These are phyloP conservation scores for Fomitopsis serialis DNA, from an alignment of 768 basidiomycete species.

Conservation along the genomic window DNA sequence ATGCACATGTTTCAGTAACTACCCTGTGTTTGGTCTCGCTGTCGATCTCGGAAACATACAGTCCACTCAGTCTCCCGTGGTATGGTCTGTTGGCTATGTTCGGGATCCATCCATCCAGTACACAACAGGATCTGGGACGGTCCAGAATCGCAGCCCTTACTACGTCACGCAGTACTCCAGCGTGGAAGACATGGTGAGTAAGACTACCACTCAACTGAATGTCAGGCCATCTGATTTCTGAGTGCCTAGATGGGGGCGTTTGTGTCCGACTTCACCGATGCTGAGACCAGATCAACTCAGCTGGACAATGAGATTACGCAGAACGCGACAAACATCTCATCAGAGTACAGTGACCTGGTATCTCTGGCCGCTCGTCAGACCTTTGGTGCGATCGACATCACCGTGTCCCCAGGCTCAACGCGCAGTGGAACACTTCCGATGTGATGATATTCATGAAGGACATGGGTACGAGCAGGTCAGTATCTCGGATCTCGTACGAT, in stretches of 20 bases:
- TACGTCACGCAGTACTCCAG: conserved; percentile 6
- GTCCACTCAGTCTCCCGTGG: conserved; percentile 12
- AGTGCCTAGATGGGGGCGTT: conserved; percentile 16
- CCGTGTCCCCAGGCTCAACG: conserved; percentile 13
- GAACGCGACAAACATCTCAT: conserved; percentile 17
- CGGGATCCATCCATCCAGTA: conserved; percentile 22
- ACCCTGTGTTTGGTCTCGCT: conserved; percentile 20
- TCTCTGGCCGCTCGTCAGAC: conserved; percentile 22
- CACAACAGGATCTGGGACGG: conserved; percentile 5
- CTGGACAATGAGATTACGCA: conserved; percentile 19
- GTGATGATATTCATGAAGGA: conserved; percentile 16
- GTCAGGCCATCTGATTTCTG: background rate
- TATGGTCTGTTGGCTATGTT: conserved; percentile 24
- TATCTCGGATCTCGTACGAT: background rate
- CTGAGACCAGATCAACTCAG: conserved; percentile 10
- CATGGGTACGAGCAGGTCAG: conserved; percentile 3
- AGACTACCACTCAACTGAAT: background rate
- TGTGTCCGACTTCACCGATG: conserved; percentile 15
- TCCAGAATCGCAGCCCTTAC: conserved; percentile 14
- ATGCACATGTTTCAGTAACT: background rate
- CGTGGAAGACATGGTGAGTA: conserved; percentile 8
- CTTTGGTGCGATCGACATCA: conserved; percentile 22
- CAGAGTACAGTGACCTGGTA: conserved; percentile 19
- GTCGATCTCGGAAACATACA: conserved; percentile 21
- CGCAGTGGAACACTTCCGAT: conserved; percentile 17